Conservation (phyloP, 1,284 basidiomycete genomes). For the Pholiota adiposa region DNA sequence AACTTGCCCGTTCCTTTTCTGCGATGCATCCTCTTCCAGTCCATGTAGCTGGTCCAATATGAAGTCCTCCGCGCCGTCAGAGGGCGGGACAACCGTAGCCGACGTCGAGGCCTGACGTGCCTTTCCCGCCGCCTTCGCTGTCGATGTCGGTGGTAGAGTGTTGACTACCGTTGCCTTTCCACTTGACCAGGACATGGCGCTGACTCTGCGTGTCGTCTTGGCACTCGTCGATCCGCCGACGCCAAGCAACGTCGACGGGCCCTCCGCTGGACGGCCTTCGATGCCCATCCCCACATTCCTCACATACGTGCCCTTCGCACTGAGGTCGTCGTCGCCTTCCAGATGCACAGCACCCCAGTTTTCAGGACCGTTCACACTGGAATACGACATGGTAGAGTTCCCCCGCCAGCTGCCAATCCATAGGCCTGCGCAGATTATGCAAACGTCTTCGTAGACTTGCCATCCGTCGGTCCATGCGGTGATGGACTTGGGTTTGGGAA, state of each 20-base stretch:
- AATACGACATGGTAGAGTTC: constrained; percentile 49
- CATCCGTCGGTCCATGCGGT: constrained; percentile 72
- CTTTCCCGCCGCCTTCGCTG: constrained; percentile 25
- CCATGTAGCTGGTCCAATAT: constrained; percentile 27
- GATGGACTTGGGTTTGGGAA: constrained; percentile 40
- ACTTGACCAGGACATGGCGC: constrained; percentile 47
- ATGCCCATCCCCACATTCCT: constrained; percentile 70
- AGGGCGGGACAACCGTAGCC: constrained; percentile 12
- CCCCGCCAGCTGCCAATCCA: constrained; percentile 73
- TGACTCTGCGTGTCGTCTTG: constrained; percentile 42
- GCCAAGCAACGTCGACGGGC: constrained; percentile 6
- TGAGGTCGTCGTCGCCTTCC: constrained; percentile 67
- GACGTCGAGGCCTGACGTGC: constrained; percentile 33
- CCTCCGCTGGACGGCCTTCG: constrained; percentile 54
- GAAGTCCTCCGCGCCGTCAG: constrained; percentile 19
- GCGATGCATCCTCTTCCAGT: constrained; percentile 28
- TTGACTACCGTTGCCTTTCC: constrained; percentile 33
- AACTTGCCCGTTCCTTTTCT: constrained; percentile 49
- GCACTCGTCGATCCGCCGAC: constrained; percentile 27
- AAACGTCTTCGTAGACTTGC: constrained; percentile 82
- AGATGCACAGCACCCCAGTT: constrained; percentile 60
- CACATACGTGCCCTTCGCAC: constrained; percentile 43
- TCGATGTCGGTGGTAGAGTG: constrained; percentile 8
- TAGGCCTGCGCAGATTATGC: constrained; percentile 74
- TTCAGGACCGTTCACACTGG: constrained; percentile 46